Conservation (phyloP, 1,284 basidiomycete genomes). For the Fomitiporia mediterranea region DNA sequence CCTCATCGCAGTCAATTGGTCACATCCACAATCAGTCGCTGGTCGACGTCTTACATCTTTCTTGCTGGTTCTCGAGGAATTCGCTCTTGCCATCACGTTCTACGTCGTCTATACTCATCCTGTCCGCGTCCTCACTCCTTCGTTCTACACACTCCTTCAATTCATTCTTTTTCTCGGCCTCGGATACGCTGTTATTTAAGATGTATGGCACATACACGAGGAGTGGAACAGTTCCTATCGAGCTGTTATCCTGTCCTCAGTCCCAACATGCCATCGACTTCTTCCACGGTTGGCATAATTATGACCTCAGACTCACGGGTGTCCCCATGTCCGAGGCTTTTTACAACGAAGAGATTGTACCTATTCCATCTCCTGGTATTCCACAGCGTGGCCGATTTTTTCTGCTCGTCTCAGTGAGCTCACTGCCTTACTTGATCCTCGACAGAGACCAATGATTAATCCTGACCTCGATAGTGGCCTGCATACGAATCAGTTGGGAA, state of each 20-base stretch:
- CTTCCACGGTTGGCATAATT: too few species aligned
- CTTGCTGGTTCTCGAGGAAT: too few species aligned
- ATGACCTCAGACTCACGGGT: background rate
- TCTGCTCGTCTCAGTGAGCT: background rate
- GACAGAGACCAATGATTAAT: background rate
- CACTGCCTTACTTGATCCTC: background rate
- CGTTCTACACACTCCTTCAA: too few species aligned
- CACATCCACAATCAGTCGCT: conserved; percentile 9
- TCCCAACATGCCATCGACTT: background rate
- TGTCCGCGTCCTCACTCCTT: background rate
- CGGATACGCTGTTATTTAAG: too few species aligned
- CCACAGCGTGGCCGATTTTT: background rate
- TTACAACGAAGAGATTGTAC: background rate
- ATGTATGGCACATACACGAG: too few species aligned
- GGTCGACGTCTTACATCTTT: conserved; percentile 1
- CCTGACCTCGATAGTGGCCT: conserved; percentile 7
- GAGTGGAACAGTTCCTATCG: too few species aligned
- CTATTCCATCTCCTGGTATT: background rate
- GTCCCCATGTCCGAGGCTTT: background rate
- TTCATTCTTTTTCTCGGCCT: too few species aligned
- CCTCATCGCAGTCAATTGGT: background rate
- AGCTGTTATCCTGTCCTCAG: too few species aligned
- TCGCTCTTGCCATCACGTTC: background rate
- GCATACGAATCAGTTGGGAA: conserved; percentile 2
- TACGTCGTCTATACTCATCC: background rate